Evolutionary conservation across 2,329 filamentous ascomycete genomes (phyloP), one percentile per base, ranked within the genome.

Genomic region (Ascochyta viciae-villosae): DNA sequence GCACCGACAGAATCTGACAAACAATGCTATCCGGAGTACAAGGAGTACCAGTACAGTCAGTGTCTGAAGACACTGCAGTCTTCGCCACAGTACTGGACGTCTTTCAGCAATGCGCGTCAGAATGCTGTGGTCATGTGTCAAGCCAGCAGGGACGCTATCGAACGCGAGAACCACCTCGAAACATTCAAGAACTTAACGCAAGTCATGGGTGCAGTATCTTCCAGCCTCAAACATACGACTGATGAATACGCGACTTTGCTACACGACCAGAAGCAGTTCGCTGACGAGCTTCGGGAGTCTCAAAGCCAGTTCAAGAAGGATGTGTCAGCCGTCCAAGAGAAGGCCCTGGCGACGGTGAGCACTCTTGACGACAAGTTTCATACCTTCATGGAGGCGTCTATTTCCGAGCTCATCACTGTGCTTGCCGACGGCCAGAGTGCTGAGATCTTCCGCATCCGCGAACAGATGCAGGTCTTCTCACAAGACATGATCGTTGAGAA

Each of bases 121-220:
- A 86, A 87, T 61, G 85, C 85, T 2, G 76, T 85, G 39, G 74
- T 85, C 16, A 84, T 89, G 62, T 89, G 87, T 61, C 82, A 87
- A 58, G 85, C 85, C 26, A 82, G 83, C 38, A 81, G 86, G 34
- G 75, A 80, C 38, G 82, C 86, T 48, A 80, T 83, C 13, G 85
- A 88, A 54, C 85, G 83, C 66, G 82, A 81, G 74, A 70, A 69
- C 16, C 68, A 73, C 29, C 60, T 77, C 0, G 63, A 70, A 6
- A 63, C 62, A 2, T 73, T 76, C 57, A 73, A 74, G 41, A 71
- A 72, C 35, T 46, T 75, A 24, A 69, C 70, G 0, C 62, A 74
- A 35, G 62, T 69, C 8, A 63, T 72, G 34, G 52, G 60, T 9
- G 55, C 44, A 6, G 66, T 73, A 3, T 64, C 66, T 16, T 60